Evolutionary conservation across 2,329 filamentous ascomycete species (phyloP).

Genomic region (Alternaria solani): DNA sequence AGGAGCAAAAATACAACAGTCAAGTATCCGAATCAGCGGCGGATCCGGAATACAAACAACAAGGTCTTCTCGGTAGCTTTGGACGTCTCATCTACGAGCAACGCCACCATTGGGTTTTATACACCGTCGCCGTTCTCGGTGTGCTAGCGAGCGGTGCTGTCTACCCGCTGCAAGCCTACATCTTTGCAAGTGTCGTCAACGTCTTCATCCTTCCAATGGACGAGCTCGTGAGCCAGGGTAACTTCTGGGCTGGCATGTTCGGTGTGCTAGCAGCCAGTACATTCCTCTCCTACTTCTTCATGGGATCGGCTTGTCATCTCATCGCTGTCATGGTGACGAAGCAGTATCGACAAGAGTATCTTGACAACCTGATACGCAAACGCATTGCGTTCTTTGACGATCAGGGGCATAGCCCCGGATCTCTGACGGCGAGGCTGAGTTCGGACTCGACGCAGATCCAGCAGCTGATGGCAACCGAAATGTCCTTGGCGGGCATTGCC

Average conservation of each 20-base stretch:
- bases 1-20: slow-evolving; percentile 12
- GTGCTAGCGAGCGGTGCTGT: slow-evolving; percentile 46
- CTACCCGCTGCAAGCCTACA: slow-evolving; percentile 51
- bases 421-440: slow-evolving; percentile 65
- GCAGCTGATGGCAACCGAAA: slow-evolving; percentile 69
- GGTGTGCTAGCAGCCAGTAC: slow-evolving; percentile 64
- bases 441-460: slow-evolving; percentile 68
- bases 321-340: slow-evolving; percentile 56
- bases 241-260: slow-evolving; percentile 74
- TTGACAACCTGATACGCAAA: slow-evolving; percentile 67
- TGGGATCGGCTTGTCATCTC: slow-evolving; percentile 49
- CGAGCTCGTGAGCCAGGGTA: slow-evolving; percentile 47
- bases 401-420: slow-evolving; percentile 67
- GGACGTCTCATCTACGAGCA: slow-evolving; percentile 48
- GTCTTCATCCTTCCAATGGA: slow-evolving; percentile 47
- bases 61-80: slow-evolving; percentile 43
- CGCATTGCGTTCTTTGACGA: slow-evolving; percentile 68
- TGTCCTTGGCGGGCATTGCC: slow-evolving; percentile 67
- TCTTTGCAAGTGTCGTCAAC: slow-evolving; percentile 49
- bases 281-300: slow-evolving; percentile 63
- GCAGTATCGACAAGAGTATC: slow-evolving; percentile 67
- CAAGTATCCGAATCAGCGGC: slow-evolving; percentile 10
- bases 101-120: slow-evolving; percentile 45
- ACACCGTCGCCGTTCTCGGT: slow-evolving; percentile 38
- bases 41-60: slow-evolving; percentile 41